Conservation (phyloP, 2,329 filamentous ascomycete species). For the Hymenoscyphus scutula region DNA sequence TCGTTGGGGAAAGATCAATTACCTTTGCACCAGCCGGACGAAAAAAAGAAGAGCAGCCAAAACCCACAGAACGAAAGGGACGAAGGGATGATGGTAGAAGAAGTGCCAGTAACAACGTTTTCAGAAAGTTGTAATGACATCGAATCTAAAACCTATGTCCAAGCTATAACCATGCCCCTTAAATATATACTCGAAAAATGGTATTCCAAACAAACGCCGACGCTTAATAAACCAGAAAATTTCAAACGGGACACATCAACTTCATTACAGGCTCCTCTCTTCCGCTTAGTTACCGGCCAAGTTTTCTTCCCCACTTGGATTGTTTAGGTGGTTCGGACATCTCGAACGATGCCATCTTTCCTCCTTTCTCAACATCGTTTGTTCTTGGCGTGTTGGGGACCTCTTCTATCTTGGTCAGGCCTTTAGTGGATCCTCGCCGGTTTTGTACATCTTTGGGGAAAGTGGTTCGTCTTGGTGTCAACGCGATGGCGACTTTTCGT, state of each 20-base stretch:
- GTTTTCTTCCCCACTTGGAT: constrained; percentile 33
- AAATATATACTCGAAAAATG: constrained; percentile 16
- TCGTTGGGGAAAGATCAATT: constrained; percentile 64
- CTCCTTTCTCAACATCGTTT: constrained; percentile 60
- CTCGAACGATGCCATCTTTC: constrained; percentile 34
- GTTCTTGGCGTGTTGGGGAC: constrained; percentile 58
- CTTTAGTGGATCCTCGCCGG: constrained; percentile 38
- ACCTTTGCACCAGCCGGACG: constrained; percentile 66
- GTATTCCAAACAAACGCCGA: constrained; percentile 14
- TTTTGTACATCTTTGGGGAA: constrained; percentile 57
- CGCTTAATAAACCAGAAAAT: constrained; percentile 15
- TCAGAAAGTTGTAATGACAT: constrained; percentile 58
- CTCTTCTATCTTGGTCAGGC: constrained; percentile 50
- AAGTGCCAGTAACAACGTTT: constrained; percentile 74
- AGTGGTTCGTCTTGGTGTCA: constrained; percentile 60
- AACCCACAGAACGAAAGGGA: constrained; percentile 24
- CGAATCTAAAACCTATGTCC: constrained; percentile 8
- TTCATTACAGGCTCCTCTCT: constrained; percentile 7
- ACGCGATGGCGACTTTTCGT: constrained; percentile 56
- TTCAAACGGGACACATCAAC: constrained; percentile 15
- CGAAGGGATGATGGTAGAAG: constrained; percentile 48
- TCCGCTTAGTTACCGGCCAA: constrained; percentile 23
- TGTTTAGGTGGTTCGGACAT: constrained; percentile 33
- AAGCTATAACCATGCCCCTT: constrained; percentile 8
- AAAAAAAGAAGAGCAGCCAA: constrained; percentile 44